Evolutionary conservation across 192 early-diverging fungal genomes (phyloP), one percentile per base, ranked within the genome.

Genomic region (Coemansia sp.): DNA sequence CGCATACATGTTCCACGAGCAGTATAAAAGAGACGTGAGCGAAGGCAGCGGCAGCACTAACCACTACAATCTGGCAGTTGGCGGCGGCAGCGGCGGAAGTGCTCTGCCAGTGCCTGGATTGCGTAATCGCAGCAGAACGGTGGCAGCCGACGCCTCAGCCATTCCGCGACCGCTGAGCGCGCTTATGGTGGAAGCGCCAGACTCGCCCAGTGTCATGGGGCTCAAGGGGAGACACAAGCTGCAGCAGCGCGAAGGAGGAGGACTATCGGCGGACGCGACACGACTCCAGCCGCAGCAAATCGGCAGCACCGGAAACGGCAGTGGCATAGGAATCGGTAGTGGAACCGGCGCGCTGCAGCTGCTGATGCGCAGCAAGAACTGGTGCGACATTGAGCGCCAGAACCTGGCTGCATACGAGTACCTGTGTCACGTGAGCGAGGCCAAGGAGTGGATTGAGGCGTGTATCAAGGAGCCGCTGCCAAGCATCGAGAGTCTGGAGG

Each of bases 391-490:
- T 37, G 91, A 94, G 77, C 83, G 98, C 57, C 87, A 87, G 49
- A 90, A 95, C 52, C 69, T 98, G 43, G 93, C 94, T 40, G 96
- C 97, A n/a, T 98, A 98, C 79, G 98, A 99, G 83, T 99, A 99
- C 67, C 87, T 98, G 6, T 98, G 98, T 67, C 98, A 98, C 68
- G 93, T 99, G 61, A 91, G 95, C 56, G 98, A 99, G 83, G 98
- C 98, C 12, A 98, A 96, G 85, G 95, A 98, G 91, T 99, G 98
- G 98, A 95, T 98, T 41, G 98, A 98, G 71, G 90, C 90, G 12
- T 97, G 94, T 71, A 89, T 98, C 49, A 79, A 85, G 26, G 90
- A 96, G 68, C 85, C 89, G 52, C 90, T 98, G 26, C 90, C 90
- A 5, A 80, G 87, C 5, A 93, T 95, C 46, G 88, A 85, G 1